Evolutionary conservation across 2,329 filamentous ascomycete genomes (phyloP).

Genomic region (Aspergillus sp.): DNA sequence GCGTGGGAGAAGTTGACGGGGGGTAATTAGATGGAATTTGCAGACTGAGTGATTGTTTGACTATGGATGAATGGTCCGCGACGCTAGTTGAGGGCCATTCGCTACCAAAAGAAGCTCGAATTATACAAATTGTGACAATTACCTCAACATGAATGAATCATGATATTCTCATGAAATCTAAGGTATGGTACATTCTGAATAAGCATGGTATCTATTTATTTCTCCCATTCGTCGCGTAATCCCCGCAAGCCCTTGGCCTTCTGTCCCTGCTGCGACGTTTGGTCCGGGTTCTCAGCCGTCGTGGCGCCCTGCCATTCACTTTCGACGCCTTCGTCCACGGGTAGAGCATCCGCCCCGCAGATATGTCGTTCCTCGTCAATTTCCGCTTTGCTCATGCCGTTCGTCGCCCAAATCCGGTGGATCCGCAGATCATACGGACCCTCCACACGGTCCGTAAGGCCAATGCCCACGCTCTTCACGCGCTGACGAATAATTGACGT

Average conservation of each 20-base stretch:
- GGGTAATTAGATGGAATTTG: slow-evolving; percentile 37
- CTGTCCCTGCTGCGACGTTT: slow-evolving; percentile 16
- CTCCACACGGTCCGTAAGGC: slow-evolving; percentile 82
- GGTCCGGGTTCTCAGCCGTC: slow-evolving; percentile 4
- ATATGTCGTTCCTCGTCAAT: slow-evolving; percentile 42
- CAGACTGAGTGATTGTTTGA: too few relatives aligned
- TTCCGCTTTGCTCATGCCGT: slow-evolving; percentile 52
- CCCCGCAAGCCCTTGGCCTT: slow-evolving; percentile 37
- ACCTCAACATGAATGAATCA: neutral
- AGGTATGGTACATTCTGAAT: neutral
- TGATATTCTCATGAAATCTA: neutral
- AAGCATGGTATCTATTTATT: slow-evolving; percentile 10
- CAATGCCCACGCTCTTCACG: slow-evolving; percentile 81
- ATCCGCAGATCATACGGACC: slow-evolving; percentile 87
- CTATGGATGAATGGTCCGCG: too few relatives aligned
- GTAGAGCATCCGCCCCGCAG: slow-evolving; percentile 40
- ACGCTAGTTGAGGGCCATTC: neutral
- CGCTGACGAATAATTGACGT: slow-evolving; percentile 83
- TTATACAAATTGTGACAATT: neutral
- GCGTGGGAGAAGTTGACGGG: slow-evolving; percentile 71
- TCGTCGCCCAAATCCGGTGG: slow-evolving; percentile 88
- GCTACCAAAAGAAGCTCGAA: neutral
- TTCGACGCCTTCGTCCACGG: slow-evolving; percentile 35
- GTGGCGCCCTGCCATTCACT: slow-evolving; percentile 25
- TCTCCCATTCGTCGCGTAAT: slow-evolving; percentile 36